Percentiles rank a stretch among this genome's conserved stretches.
phyloP scores from a whole-genome alignment of 2,329 filamentous ascomycete genomes.

The Talaromyces sp. region DNA sequence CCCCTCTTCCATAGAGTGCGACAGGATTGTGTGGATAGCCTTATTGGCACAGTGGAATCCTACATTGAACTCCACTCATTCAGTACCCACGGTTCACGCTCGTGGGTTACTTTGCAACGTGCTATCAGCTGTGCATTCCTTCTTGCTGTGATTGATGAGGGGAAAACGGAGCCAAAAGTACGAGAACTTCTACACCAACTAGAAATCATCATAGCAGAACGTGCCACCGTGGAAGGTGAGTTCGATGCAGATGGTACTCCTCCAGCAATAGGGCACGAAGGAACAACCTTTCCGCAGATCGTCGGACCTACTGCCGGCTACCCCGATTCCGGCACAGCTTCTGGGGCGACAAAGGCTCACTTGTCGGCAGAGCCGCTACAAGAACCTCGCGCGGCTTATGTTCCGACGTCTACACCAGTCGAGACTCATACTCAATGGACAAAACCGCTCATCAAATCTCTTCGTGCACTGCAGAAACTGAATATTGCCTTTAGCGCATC shows the following conservation, averaged over 20 bases:
- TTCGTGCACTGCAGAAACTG: constrained; percentile 42
- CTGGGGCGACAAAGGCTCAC: constrained; percentile 24
- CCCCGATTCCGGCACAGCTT: constrained; percentile 20
- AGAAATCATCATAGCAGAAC: constrained; percentile 40
- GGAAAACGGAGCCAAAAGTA: constrained; percentile 35
- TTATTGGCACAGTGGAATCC: constrained; percentile 54
- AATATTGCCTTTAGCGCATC: constrained; percentile 33
- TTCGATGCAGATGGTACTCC: constrained; percentile 20
- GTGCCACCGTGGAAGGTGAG: constrained; percentile 31
- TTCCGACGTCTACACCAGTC: constrained; percentile 21
- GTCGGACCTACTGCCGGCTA: neutral
- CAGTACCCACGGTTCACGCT: constrained; percentile 39
- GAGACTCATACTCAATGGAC: constrained; percentile 42
- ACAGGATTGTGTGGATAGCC: constrained; percentile 51
- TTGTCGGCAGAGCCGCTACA: constrained; percentile 20
- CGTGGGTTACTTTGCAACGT: constrained; percentile 44
- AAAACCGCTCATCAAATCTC: constrained; percentile 41
- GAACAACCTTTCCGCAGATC: constrained; percentile 2
- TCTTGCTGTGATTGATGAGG: constrained; percentile 42
- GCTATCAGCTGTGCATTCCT: constrained; percentile 45
- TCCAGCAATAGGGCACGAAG: constrained; percentile 13
- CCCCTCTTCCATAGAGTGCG: constrained; percentile 38
- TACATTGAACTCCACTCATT: constrained; percentile 52
- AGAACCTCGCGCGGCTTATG: constrained; percentile 22
- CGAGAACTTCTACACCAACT: constrained; percentile 37